Percentiles rank a stretch among this genome's conserved stretches.
Conservation (phyloP, 441 rosid genomes). For the Gossypium aridum region DNA sequence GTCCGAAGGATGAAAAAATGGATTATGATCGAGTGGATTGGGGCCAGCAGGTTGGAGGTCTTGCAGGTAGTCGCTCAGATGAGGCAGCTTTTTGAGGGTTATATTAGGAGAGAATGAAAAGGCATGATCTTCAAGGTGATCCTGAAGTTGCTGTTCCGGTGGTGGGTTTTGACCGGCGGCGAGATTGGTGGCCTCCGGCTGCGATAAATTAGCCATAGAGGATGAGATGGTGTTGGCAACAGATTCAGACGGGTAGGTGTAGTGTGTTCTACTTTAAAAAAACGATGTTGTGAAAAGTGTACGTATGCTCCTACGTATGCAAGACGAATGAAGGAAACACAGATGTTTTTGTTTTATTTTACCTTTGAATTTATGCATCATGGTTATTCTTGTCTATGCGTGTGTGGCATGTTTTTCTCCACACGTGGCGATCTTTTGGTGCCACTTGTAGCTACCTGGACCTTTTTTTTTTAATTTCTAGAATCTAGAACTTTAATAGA, state of each 20-base stretch:
- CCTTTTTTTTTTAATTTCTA: background rate
- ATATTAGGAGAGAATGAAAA: conserved; percentile 17
- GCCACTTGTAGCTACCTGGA: background rate
- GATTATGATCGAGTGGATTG: conserved; percentile 57
- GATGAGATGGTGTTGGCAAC: background rate
- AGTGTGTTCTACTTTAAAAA: background rate
- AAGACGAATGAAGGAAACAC: background rate
- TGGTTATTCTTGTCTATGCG: background rate
- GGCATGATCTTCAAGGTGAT: conserved; percentile 4
- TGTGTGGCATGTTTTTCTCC: background rate
- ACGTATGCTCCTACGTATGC: background rate
- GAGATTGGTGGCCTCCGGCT: background rate
- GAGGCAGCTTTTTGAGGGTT: conserved; percentile 33
- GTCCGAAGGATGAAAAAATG: conserved; percentile 45
- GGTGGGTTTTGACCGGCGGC: background rate
- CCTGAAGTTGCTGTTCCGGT: background rate
- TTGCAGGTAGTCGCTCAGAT: conserved; percentile 31
- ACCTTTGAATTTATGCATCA: background rate
- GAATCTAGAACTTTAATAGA: background rate
- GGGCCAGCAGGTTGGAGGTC: conserved; percentile 23
- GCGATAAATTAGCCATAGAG: background rate
- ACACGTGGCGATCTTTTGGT: background rate
- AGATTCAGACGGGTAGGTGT: background rate
- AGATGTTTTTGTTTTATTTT: background rate
- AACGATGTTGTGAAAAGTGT: background rate